A percentile compares a stretch with the other conserved stretches of the same genome.
phyloP scores from a whole-genome alignment of 495 filamentous ascomycete species.

The Penicillium taxi region DNA sequence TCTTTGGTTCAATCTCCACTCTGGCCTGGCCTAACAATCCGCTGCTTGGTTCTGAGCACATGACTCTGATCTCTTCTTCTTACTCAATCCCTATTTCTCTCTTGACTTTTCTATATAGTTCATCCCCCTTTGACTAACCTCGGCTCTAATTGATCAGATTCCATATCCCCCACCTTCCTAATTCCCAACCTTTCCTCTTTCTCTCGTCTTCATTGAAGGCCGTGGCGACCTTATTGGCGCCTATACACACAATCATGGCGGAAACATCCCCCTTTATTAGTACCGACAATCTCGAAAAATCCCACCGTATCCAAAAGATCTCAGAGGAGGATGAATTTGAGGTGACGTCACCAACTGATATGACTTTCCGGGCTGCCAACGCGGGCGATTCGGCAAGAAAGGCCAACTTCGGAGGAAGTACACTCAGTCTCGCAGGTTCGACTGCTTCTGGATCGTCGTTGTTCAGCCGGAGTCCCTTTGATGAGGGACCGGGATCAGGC shows the following conservation, averaged over 20 bases:
- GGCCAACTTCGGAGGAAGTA: constrained; percentile 25
- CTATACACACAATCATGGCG: constrained; percentile 37
- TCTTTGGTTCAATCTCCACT: constrained; percentile 2
- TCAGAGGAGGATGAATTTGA: constrained; percentile 56
- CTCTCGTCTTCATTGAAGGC: constrained; percentile 22
- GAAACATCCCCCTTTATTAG: constrained; percentile 47
- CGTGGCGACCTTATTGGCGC: constrained; percentile 25
- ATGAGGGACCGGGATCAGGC: constrained; percentile 13
- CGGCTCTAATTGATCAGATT: neutral
- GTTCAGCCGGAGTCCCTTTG: constrained; percentile 35
- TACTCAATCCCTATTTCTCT: neutral
- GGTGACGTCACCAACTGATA: constrained; percentile 55
- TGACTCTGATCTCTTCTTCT: constrained; percentile 1
- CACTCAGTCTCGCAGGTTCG: constrained; percentile 18
- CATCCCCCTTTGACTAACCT: neutral
- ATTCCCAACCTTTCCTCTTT: constrained; percentile 9
- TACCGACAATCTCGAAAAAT: constrained; percentile 22
- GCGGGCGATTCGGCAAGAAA: constrained; percentile 19
- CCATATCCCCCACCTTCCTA: constrained; percentile 8
- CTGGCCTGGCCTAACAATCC: constrained; percentile 4
- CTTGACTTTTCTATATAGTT: neutral
- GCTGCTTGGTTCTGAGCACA: no score
- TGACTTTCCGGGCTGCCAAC: constrained; percentile 42
- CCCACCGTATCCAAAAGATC: constrained; percentile 41
- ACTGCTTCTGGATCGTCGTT: constrained; percentile 17